Conservation (phyloP, 257 asterid species). For the Nicotiana otophora region DNA sequence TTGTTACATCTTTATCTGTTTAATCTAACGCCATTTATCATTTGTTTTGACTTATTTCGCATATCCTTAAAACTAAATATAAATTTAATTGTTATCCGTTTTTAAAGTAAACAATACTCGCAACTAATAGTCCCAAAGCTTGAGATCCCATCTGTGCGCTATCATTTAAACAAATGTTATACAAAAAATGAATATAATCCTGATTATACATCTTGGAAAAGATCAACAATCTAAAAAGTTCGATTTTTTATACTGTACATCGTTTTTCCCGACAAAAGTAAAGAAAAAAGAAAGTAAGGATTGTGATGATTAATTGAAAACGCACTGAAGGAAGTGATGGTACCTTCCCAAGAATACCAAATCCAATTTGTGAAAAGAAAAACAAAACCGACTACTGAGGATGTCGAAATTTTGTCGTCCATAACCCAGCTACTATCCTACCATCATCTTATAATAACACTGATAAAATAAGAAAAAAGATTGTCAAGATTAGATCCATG, state of each 20-base stretch:
- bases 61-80: no score
- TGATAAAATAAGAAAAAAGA: neutral
- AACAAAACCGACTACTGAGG: neutral
- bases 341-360: conserved; percentile 2
- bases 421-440: neutral
- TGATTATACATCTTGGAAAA: neutral
- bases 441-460: neutral
- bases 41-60: no score
- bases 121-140: neutral
- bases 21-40: no score
- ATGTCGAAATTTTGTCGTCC: conserved; percentile 2
- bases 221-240: neutral
- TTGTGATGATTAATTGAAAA: neutral
- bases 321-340: neutral
- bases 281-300: no score
- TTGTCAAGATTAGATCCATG: neutral
- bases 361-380: neutral
- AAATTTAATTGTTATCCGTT: no score
- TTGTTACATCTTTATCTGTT: no score
- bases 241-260: no score
- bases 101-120: neutral
- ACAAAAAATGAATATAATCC: neutral
- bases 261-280: no score
- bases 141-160: neutral
- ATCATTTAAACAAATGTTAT: neutral